Evolutionary conservation across 108 stramenopile species (phyloP).

Genomic region (Pseudonitzschia pungens): DNA sequence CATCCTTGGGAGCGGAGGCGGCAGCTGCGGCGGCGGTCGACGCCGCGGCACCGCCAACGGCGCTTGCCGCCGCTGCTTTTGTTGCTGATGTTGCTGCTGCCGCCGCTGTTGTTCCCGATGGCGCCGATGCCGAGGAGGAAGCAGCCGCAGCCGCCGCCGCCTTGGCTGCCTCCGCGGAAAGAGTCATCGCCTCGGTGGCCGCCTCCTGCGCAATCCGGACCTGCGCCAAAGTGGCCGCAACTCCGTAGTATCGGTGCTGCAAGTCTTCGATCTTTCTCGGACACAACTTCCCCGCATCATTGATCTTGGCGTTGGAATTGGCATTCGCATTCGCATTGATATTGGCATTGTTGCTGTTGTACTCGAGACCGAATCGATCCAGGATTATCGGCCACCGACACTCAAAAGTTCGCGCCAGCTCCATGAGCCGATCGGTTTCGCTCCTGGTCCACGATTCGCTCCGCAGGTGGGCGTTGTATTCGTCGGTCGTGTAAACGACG

Average conservation of each 20-base stretch:
- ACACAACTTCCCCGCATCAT: background rate
- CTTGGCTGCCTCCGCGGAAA: conserved; percentile 21
- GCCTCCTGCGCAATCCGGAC: conserved; percentile 53
- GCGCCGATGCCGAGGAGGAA: background rate
- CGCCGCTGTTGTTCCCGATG: background rate
- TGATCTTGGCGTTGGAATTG: background rate
- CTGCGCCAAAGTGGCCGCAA: conserved; percentile 67
- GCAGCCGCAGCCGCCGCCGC: conserved; percentile 10
- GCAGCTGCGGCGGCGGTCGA: conserved; percentile 13
- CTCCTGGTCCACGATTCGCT: conserved; percentile 78
- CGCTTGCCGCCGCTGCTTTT: conserved; percentile 14
- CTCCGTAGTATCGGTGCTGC: conserved; percentile 87
- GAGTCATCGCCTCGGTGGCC: conserved; percentile 29
- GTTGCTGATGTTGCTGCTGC: background rate
- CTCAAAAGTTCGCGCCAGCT: conserved; percentile 75
- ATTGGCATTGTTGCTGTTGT: background rate
- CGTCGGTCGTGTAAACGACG: conserved; percentile 74
- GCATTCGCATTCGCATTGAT: background rate
- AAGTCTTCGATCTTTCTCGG: conserved; percentile 81
- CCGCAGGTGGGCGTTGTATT: conserved; percentile 58
- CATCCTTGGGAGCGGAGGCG: background rate
- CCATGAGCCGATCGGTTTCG: conserved; percentile 91
- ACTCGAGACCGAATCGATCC: conserved; percentile 57
- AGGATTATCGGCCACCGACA: conserved; percentile 93
- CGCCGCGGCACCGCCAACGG: background rate